Evolutionary conservation across 116 monocot species (phyloP).

Genomic region (Dioscorea cayenensis): DNA sequence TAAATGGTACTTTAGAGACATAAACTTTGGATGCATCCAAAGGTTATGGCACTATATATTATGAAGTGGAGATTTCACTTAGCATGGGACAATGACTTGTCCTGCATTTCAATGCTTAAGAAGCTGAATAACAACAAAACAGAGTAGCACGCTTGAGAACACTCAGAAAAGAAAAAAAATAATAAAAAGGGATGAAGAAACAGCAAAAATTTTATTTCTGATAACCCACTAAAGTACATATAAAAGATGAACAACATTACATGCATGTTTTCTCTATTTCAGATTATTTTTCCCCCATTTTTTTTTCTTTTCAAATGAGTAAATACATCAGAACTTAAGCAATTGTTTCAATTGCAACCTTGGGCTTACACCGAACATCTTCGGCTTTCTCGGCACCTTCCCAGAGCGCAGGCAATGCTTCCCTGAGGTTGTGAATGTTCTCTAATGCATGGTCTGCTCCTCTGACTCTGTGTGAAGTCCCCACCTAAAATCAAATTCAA

Average conservation of each 20-base stretch:
- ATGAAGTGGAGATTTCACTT: too few species aligned
- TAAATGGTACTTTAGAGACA: too few species aligned
- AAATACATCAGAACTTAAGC: slow-evolving; percentile 14
- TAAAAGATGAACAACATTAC: not conserved
- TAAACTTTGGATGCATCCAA: too few species aligned
- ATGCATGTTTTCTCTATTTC: not conserved
- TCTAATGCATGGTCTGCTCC: slow-evolving; percentile 75
- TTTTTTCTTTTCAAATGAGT: not conserved
- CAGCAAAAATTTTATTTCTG: too few species aligned
- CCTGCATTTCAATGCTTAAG: too few species aligned
- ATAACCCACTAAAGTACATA: too few species aligned
- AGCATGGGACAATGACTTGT: too few species aligned
- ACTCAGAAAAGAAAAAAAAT: too few species aligned
- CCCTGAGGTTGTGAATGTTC: slow-evolving; percentile 74
- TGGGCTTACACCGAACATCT: slow-evolving; percentile 27
- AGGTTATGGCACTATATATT: too few species aligned
- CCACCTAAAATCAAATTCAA: slow-evolving; percentile 37
- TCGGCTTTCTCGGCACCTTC: slow-evolving; percentile 36
- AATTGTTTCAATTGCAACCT: slow-evolving; percentile 63
- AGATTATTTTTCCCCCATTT: not conserved
- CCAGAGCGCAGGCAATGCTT: slow-evolving; percentile 83
- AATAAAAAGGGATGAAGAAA: too few species aligned
- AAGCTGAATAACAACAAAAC: too few species aligned
- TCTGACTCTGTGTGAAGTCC: slow-evolving; percentile 44
- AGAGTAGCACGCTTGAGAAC: too few species aligned